Evolutionary conservation across 179 eudicot genomes (phyloP).

Genomic region (Carnegiea gigantea): DNA sequence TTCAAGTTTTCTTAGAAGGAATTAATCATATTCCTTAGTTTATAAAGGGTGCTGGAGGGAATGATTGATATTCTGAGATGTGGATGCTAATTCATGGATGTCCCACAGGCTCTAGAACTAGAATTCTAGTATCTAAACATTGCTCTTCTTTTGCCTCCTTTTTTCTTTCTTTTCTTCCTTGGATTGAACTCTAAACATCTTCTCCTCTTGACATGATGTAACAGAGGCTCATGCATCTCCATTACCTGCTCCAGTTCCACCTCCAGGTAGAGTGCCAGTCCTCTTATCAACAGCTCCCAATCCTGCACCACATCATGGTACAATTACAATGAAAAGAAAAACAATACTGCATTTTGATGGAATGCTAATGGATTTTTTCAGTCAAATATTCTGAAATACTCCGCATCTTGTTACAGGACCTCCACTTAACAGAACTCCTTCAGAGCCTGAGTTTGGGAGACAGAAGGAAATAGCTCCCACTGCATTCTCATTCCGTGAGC

Average conservation of each 20-base stretch:
- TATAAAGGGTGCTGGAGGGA: too few species aligned
- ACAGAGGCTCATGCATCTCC: conserved; percentile 26
- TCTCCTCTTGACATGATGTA: background rate
- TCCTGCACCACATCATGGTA: conserved; percentile 32
- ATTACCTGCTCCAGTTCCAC: conserved; percentile 29
- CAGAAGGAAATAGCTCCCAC: conserved; percentile 37
- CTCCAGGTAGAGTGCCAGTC: conserved; percentile 29
- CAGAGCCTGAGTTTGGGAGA: conserved; percentile 32
- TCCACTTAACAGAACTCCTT: conserved; percentile 42
- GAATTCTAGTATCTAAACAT: background rate
- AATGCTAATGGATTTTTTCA: background rate
- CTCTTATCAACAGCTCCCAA: conserved; percentile 30
- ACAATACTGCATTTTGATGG: background rate
- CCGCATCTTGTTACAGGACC: conserved; percentile 18
- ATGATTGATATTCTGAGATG: too few species aligned
- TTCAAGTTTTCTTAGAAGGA: too few species aligned
- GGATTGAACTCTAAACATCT: background rate
- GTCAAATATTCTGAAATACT: background rate
- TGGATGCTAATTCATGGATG: too few species aligned
- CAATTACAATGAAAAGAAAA: background rate
- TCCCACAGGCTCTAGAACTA: background rate
- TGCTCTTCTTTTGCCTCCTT: background rate
- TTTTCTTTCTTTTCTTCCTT: background rate
- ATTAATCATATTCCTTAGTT: too few species aligned
- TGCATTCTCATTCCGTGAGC: conserved; percentile 29